A percentile compares a stretch with the other conserved stretches of the same genome.
Conservation (phyloP, 495 filamentous ascomycete species). For the Talaromyces proteolyticus region DNA sequence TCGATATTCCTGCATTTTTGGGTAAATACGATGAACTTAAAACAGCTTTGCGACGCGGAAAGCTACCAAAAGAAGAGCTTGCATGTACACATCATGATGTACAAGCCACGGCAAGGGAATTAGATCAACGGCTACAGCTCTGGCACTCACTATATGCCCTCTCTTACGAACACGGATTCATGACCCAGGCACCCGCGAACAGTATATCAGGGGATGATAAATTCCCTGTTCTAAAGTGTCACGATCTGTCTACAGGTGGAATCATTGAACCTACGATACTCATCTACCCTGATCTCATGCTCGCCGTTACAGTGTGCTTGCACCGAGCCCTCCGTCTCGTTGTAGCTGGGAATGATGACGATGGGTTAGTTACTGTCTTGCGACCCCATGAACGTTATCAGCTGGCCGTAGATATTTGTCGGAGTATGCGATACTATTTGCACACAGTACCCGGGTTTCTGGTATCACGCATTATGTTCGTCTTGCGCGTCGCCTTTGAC, state of each 20-base stretch:
- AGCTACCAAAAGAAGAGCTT: constrained; percentile 7
- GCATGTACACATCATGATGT: constrained; percentile 10
- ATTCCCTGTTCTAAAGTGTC: constrained; percentile 16
- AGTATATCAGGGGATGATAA: neutral
- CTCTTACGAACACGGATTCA: constrained; percentile 10
- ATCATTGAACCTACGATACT: constrained; percentile 8
- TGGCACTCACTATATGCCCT: constrained; percentile 15
- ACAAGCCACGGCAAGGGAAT: constrained; percentile 13
- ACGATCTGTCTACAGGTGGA: constrained; percentile 10
- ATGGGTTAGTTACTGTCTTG: constrained; percentile 14
- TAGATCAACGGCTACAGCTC: constrained; percentile 13
- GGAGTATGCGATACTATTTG: constrained; percentile 23
- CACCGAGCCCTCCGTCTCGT: constrained; percentile 20
- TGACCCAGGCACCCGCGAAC: neutral
- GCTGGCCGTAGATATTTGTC: constrained; percentile 20
- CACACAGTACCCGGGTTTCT: constrained; percentile 16
- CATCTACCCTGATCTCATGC: constrained; percentile 15
- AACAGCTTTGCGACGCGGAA: neutral
- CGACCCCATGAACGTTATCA: constrained; percentile 17
- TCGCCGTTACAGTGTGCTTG: constrained; percentile 16
- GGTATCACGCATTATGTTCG: constrained; percentile 22
- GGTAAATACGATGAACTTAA: constrained; percentile 14
- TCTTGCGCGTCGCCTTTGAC: constrained; percentile 18
- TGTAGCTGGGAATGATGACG: constrained; percentile 11
- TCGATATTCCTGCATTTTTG: constrained; percentile 19